A percentile compares a stretch with the other conserved stretches of the same genome.
phyloP scores from a whole-genome alignment of 768 basidiomycete species.

The Tremella mesenterica region DNA sequence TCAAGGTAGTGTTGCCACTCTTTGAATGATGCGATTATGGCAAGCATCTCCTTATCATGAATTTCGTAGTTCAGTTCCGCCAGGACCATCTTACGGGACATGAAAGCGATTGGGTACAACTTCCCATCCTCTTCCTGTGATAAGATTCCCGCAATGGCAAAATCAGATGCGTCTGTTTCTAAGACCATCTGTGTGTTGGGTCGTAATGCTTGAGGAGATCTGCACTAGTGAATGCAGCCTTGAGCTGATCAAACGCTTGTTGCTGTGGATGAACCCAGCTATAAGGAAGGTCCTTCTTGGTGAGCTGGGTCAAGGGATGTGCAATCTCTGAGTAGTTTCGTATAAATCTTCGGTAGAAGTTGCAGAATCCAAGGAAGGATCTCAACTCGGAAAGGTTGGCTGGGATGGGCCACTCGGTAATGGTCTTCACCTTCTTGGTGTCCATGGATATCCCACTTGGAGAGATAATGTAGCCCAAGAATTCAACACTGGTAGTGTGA shows the following conservation, averaged over 20 bases:
- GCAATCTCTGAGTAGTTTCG: conserved; percentile 17
- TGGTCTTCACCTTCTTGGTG: neutral
- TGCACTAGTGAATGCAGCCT: conserved; percentile 9
- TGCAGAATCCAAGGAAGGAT: conserved; percentile 24
- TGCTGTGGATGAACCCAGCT: neutral
- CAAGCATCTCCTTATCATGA: conserved; percentile 52
- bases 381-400: conserved; percentile 23
- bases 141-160: neutral
- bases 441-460: neutral
- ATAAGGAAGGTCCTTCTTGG: conserved; percentile 17
- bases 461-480: neutral
- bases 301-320: conserved; percentile 42
- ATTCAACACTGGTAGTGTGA: neutral
- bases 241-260: conserved; percentile 18
- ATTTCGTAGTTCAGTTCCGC: conserved; percentile 51
- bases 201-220: conserved; percentile 11
- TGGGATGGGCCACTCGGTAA: neutral
- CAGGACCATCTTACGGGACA: conserved; percentile 17
- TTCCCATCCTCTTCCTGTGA: conserved; percentile 16
- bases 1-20: conserved; percentile 3
- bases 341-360: conserved; percentile 31
- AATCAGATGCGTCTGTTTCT: conserved; percentile 36
- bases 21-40: conserved; percentile 31
- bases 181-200: too few species aligned
- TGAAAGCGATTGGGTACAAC: conserved; percentile 44